Evolutionary conservation across 108 stramenopile genomes (phyloP), one percentile per base, ranked within the genome.

Genomic region (Skeletonema costatum): DNA sequence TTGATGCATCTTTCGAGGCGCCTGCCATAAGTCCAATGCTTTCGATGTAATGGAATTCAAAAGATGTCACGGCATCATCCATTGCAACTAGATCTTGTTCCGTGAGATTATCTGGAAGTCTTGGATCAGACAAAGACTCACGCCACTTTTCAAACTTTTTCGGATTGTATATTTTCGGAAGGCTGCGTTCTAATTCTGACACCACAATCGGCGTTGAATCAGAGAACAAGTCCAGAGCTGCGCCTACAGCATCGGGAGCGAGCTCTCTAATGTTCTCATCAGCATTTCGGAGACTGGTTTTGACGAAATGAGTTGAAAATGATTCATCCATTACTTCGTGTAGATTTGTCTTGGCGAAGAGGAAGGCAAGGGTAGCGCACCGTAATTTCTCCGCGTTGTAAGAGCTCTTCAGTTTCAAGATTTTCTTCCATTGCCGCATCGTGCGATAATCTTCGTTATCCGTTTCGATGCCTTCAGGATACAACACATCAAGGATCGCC

Each of bases 11-110:
- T 30, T 71, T 44, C 11, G 79, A 66, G 36, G 81, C 67, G 8
- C 84, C 86, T 66, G 89, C 90, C 32, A 93, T 83, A 10, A 89
- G 48, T n/a, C 84, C 80, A 44, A 69, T 79, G 64, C 77, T 87
- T 39, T 77, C 60, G 53, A 91, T 74, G 19, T 85, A 76, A 62
- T 82, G 80, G n/a, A 66, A 78, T 61, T 89, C 85, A 68, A 88
- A 73, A 11, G 84, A 83, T 32, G 76, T 64, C 21, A 73, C 64
- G 16, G 79, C 84, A 75, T 90, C 78, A 6, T 38, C 31, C 61
- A 75, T 78, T 75, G 74, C 73, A 46, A 36, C 66, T 73, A 73
- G 76, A 53, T 86, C 86, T 76, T 74, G 70, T 46, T 60, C 58
- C 25, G 71, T 81, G 76, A 66, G 83, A 51, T 64, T 68, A 53